Percentiles rank a stretch among this genome's conserved stretches.
Conservation (phyloP, 2,329 filamentous ascomycete genomes). For the Tolypocladium album region DNA sequence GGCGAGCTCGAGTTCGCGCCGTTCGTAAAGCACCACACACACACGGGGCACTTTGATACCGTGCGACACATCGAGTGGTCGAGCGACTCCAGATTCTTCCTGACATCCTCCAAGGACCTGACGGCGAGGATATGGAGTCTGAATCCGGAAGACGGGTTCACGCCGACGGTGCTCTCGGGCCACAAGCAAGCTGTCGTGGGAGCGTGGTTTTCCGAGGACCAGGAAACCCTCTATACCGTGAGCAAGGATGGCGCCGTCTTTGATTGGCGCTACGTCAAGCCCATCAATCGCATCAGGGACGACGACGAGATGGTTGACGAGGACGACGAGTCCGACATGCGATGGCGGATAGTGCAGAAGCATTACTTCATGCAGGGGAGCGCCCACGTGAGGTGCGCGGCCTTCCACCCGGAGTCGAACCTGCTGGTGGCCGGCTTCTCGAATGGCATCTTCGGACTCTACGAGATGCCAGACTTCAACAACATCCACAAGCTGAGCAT, state of each 20-base stretch:
- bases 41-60: constrained; percentile 80
- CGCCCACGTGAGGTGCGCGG: constrained; percentile 79
- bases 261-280: constrained; percentile 75
- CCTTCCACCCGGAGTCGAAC: constrained; percentile 77
- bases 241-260: constrained; percentile 97
- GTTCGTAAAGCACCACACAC: constrained; percentile 78
- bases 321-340: constrained; percentile 53
- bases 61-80: constrained; percentile 91
- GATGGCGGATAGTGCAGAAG: constrained; percentile 84
- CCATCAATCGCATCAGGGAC: constrained; percentile 40
- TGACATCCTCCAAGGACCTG: constrained; percentile 84
- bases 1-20: constrained; percentile 91
- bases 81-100: constrained; percentile 87
- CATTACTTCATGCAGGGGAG: constrained; percentile 92
- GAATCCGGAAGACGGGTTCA: constrained; percentile 75
- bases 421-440: constrained; percentile 96
- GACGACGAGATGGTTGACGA: constrained; percentile 51
- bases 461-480: constrained; percentile 93
- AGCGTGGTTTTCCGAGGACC: constrained; percentile 94
- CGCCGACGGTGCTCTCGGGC: constrained; percentile 79
- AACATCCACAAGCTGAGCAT: constrained; percentile 89
- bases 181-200: constrained; percentile 83
- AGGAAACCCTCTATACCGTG: constrained; percentile 91
- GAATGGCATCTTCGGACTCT: constrained; percentile 84
- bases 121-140: constrained; percentile 94